Evolutionary conservation across 1,284 basidiomycete genomes (phyloP).

Genomic region (Heterobasidion parviporum): DNA sequence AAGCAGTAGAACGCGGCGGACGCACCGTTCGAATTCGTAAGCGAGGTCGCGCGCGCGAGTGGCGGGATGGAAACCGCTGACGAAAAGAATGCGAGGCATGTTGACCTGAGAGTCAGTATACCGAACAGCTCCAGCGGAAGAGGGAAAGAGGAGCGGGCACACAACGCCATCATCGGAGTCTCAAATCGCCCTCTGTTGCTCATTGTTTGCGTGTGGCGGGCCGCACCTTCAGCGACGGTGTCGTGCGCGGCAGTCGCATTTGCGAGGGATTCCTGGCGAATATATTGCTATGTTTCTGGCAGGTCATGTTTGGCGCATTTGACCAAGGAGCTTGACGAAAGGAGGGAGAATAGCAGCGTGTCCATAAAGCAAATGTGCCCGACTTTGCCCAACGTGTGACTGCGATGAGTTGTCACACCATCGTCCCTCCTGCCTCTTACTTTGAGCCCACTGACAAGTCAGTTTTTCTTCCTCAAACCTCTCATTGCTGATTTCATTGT

Average conservation of each 20-base stretch:
- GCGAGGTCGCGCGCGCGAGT: conserved; percentile 80
- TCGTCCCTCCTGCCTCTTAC: background rate
- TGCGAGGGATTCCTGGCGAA: no score
- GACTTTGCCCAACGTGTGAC: no score
- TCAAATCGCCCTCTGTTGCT: background rate
- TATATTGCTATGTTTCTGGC: no score
- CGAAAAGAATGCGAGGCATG: conserved; percentile 77
- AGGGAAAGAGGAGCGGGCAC: background rate
- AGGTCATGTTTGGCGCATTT: no score
- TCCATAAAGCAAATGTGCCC: no score
- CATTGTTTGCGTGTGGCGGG: background rate
- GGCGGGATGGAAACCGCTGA: conserved; percentile 74
- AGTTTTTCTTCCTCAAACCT: background rate
- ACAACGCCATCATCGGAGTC: background rate
- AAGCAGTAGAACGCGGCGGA: conserved; percentile 3
- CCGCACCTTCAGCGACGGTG: background rate
- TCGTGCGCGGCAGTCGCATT: no score
- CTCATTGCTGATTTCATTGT: background rate
- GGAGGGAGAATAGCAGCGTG: background rate
- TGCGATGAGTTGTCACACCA: background rate
- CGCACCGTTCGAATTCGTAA: conserved; percentile 80
- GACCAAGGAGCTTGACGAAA: background rate
- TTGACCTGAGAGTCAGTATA: background rate
- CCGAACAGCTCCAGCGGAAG: background rate
- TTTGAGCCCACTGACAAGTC: background rate